These are phyloP conservation scores for Pulveroboletus sp. DNA, from an alignment of 768 basidiomycete species.

Conservation along the genomic window DNA sequence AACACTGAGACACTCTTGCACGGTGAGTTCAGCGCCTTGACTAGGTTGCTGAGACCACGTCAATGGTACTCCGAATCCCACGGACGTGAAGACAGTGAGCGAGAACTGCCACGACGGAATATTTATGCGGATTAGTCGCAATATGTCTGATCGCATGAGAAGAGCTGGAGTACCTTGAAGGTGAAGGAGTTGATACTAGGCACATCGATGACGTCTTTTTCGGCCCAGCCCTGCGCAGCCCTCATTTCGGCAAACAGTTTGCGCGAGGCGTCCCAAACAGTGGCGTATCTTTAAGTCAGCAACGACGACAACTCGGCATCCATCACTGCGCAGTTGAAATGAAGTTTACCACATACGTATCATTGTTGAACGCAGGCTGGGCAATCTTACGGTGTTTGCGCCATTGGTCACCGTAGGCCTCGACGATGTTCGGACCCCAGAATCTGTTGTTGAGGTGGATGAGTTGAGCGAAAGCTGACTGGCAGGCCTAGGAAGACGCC, in stretches of 20 bases:
- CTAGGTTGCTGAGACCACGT: slow-evolving; percentile 8
- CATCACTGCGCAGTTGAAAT: neutral
- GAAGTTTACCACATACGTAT: slow-evolving; percentile 9
- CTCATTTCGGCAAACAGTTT: slow-evolving; percentile 15
- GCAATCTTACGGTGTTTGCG: slow-evolving; percentile 17
- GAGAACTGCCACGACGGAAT: slow-evolving; percentile 7
- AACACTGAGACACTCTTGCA: slow-evolving; percentile 9
- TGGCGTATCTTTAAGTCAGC: slow-evolving; percentile 4
- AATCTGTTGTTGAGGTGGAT: slow-evolving; percentile 2
- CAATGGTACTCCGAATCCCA: slow-evolving; percentile 17
- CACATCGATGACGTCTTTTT: slow-evolving; percentile 7
- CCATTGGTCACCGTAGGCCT: slow-evolving; percentile 13
- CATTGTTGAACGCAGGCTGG: slow-evolving; percentile 17
- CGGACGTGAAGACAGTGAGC: slow-evolving; percentile 15
- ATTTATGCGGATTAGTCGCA: neutral
- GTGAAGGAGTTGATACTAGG: slow-evolving; percentile 6
- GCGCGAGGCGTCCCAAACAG: slow-evolving; percentile 12
- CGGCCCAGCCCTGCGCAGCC: slow-evolving; percentile 7
- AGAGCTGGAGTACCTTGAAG: slow-evolving; percentile 2
- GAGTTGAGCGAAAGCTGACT: neutral
- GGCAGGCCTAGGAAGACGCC: neutral
- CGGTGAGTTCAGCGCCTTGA: slow-evolving; percentile 3
- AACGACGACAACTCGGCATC: neutral
- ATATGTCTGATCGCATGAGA: neutral
- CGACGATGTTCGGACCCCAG: slow-evolving; percentile 19